Evolutionary conservation across 2,329 filamentous ascomycete genomes (phyloP).

Genomic region (Pseudopithomyces maydicus): DNA sequence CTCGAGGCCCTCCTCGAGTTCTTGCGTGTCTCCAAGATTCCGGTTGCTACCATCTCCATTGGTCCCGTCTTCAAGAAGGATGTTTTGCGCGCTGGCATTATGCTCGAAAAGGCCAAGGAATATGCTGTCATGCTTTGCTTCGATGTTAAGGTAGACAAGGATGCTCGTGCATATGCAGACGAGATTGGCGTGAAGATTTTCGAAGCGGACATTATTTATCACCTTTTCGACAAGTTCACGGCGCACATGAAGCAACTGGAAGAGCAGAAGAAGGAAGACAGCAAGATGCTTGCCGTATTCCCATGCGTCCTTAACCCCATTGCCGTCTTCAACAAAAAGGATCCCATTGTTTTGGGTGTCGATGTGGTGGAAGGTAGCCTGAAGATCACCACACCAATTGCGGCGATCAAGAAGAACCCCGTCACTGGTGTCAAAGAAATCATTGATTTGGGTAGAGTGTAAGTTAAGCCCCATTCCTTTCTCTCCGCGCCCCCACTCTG

Average conservation of each 20-base stretch:
- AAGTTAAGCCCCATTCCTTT: conserved; percentile 54
- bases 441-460: conserved; percentile 88
- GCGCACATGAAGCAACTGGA: conserved; percentile 87
- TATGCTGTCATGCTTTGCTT: conserved; percentile 99
- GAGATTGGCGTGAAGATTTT: conserved; percentile 97
- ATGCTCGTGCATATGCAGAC: conserved; percentile 87
- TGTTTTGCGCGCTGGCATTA: conserved; percentile 89
- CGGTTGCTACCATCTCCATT: conserved; percentile 95
- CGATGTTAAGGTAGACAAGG: conserved; percentile 99
- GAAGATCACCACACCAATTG: conserved; percentile 85
- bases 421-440: conserved; percentile 83
- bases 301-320: conserved; percentile 89
- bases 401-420: conserved; percentile 80
- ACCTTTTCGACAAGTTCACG: conserved; percentile 95
- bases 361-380: conserved; percentile 93
- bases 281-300: conserved; percentile 94
- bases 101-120: conserved; percentile 94
- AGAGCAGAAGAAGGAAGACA: conserved; percentile 94
- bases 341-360: conserved; percentile 91
- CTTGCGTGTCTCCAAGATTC: conserved; percentile 93
- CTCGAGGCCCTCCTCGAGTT: conserved; percentile 96
- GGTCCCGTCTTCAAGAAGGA: conserved; percentile 98
- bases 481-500: too few species aligned
- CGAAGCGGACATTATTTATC: conserved; percentile 98
- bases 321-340: conserved; percentile 97